A percentile compares a stretch with the other conserved stretches of the same genome.
Evolutionary conservation across 176 grass and related monocot genomes (phyloP).

Genomic region (Thinopyrum elongatum): DNA sequence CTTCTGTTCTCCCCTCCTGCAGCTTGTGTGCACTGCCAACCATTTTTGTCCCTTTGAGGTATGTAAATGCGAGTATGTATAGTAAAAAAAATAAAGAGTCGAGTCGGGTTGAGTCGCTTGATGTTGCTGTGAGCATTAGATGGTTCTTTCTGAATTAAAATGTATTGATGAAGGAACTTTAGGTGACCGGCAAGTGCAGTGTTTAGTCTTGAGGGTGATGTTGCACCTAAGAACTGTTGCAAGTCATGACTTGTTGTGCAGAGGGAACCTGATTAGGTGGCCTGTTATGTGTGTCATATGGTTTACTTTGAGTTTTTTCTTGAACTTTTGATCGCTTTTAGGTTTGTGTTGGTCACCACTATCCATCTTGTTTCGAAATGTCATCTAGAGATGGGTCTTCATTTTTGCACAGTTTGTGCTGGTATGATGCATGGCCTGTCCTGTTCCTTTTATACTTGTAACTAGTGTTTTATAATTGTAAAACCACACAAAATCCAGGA

Average conservation of each 20-base stretch:
- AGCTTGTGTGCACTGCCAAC: slow-evolving; percentile 28
- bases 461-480: too few species aligned
- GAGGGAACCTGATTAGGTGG: slow-evolving; percentile 38
- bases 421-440: too few species aligned
- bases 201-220: slow-evolving; percentile 41
- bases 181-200: slow-evolving; percentile 32
- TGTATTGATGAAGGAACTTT: slow-evolving; percentile 37
- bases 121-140: slow-evolving; percentile 20
- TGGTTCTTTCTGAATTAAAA: slow-evolving; percentile 30
- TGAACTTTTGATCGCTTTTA: slow-evolving; percentile 13
- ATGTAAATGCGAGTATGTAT: slow-evolving; percentile 27
- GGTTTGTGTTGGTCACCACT: background rate
- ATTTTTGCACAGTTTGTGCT: background rate
- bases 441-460: too few species aligned
- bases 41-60: slow-evolving; percentile 47
- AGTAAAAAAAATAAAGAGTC: slow-evolving; percentile 26
- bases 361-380: background rate
- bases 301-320: slow-evolving; percentile 16
- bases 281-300: slow-evolving; percentile 25
- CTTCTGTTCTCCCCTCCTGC: slow-evolving; percentile 33
- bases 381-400: background rate
- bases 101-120: background rate
- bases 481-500: too few species aligned
- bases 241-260: slow-evolving; percentile 25
- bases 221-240: slow-evolving; percentile 36